Evolutionary conservation across 1,284 basidiomycete genomes (phyloP), one percentile per base, ranked within the genome.

Genomic region (Cerrena zonata): DNA sequence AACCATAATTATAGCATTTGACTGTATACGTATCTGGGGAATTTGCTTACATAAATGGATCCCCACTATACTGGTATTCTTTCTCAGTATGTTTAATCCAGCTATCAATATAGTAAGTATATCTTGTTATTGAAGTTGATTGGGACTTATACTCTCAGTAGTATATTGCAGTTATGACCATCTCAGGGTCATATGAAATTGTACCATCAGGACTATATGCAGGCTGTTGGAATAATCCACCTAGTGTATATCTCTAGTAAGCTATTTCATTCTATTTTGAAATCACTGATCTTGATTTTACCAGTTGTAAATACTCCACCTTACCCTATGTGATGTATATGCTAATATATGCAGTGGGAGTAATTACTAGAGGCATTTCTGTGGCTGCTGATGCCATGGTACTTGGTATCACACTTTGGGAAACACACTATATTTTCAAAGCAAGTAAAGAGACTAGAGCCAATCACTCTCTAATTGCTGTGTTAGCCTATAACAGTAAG

Each of bases 21-120:
- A 27, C 11, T 36, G 26, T 18, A 18, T 47, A 2, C 26, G 45
- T 21, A 36, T 47, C 13, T 47, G 45, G 45, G 45, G 27, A 12
- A 47, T 47, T 15, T 19, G 27, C 23, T 15, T 19, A 7, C n/a
- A 36, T 4, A 36, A 38, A 5, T 36, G 45, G 45, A 15, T 15
- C 21, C 34, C 27, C n/a, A 18, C 15, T 27, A 10, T 38, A 21
- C 27, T 38, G 5, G 45, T 47, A 15, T 37, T 47, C 22, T 19
- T 47, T 4, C 45, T 47, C 5, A 19, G 45, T 21, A 10, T 47
- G 18, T 47, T 47, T 22, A 23, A 13, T 18, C 45, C 45, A 5
- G 11, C 15, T 37, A 34, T 23, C 5, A 37, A 34, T 22, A 34
- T 47, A 21, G 45, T 47, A n/a, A 47, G 45, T 42, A 22, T 23